Percentiles rank a stretch among this genome's conserved stretches.
phyloP scores from a whole-genome alignment of 1,284 basidiomycete genomes.

The Testicularia cyperi region DNA sequence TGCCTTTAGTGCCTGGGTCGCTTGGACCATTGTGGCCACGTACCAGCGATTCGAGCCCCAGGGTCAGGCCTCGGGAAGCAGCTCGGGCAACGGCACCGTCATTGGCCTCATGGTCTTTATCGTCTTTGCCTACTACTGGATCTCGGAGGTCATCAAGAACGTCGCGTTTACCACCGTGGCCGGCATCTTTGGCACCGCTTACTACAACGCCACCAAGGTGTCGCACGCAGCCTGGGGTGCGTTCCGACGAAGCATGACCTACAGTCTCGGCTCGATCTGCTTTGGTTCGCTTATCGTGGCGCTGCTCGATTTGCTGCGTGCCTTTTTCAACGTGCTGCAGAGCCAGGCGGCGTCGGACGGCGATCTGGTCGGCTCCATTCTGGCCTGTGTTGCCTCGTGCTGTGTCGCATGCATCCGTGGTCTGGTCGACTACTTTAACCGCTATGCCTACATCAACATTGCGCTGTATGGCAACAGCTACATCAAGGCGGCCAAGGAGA shows the following conservation, averaged over 20 bases:
- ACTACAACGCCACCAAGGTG: constrained; percentile 64
- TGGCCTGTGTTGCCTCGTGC: constrained; percentile 79
- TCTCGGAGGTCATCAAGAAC: constrained; percentile 53
- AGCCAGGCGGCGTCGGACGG: constrained; percentile 74
- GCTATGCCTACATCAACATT: constrained; percentile 71
- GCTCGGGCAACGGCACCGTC: constrained; percentile 29
- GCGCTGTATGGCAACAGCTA: constrained; percentile 87
- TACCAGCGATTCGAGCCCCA: constrained; percentile 50
- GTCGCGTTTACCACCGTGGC: constrained; percentile 50
- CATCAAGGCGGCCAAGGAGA: constrained; percentile 81
- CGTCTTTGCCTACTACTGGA: constrained; percentile 47
- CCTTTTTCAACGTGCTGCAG: constrained; percentile 69
- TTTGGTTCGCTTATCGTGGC: constrained; percentile 88
- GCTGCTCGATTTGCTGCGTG: constrained; percentile 73
- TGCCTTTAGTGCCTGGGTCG: constrained; percentile 45
- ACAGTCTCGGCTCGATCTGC: constrained; percentile 83
- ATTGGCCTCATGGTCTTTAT: constrained; percentile 54
- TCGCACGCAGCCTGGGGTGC: constrained; percentile 66
- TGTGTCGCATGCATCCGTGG: constrained; percentile 62
- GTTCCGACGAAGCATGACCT: constrained; percentile 77
- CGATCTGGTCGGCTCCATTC: constrained; percentile 71
- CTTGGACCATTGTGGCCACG: constrained; percentile 48
- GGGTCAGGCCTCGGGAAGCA: constrained; percentile 28
- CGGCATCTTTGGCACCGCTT: constrained; percentile 51
- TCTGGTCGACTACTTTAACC: constrained; percentile 65